Conservation (phyloP, 2,329 filamentous ascomycete species). For the Exophiala dermatitidis region DNA sequence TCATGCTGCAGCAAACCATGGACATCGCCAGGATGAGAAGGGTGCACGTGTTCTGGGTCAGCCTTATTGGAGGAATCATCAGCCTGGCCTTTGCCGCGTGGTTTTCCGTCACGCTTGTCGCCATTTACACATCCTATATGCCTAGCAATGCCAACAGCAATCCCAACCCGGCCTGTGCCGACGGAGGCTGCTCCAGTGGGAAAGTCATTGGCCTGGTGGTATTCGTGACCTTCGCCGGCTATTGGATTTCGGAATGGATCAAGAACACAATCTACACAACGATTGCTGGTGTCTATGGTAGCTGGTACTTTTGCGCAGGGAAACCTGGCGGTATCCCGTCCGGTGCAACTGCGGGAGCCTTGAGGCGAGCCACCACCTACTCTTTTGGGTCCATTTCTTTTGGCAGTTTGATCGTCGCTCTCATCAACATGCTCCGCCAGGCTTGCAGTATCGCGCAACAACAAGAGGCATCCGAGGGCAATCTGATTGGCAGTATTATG, state of each 20-base stretch:
- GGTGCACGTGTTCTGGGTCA: slow-evolving; percentile 81
- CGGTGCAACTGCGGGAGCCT: slow-evolving; percentile 73
- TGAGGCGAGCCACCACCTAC: slow-evolving; percentile 75
- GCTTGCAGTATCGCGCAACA: slow-evolving; percentile 70
- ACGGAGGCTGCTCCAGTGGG: slow-evolving; percentile 57
- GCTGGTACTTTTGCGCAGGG: slow-evolving; percentile 77
- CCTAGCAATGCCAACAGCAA: slow-evolving; percentile 45
- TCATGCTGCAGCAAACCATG: slow-evolving; percentile 82
- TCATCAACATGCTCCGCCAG: slow-evolving; percentile 79
- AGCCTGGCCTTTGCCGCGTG: slow-evolving; percentile 72
- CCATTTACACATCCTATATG: slow-evolving; percentile 77
- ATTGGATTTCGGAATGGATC: slow-evolving; percentile 89
- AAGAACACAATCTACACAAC: slow-evolving; percentile 90
- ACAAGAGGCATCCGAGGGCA: slow-evolving; percentile 58
- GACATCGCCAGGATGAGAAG: slow-evolving; percentile 69
- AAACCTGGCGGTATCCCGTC: slow-evolving; percentile 61
- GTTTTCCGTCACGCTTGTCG: slow-evolving; percentile 79
- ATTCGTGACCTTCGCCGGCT: slow-evolving; percentile 84
- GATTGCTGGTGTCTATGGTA: slow-evolving; percentile 80
- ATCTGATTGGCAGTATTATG: slow-evolving; percentile 58
- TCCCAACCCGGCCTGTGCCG: slow-evolving; percentile 48
- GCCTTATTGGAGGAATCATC: slow-evolving; percentile 70
- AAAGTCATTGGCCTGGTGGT: slow-evolving; percentile 78
- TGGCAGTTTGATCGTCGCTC: slow-evolving; percentile 75
- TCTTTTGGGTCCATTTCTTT: slow-evolving; percentile 87